Evolutionary conservation across 345 rosid genomes (phyloP).

Genomic region (Acer saccharum): DNA sequence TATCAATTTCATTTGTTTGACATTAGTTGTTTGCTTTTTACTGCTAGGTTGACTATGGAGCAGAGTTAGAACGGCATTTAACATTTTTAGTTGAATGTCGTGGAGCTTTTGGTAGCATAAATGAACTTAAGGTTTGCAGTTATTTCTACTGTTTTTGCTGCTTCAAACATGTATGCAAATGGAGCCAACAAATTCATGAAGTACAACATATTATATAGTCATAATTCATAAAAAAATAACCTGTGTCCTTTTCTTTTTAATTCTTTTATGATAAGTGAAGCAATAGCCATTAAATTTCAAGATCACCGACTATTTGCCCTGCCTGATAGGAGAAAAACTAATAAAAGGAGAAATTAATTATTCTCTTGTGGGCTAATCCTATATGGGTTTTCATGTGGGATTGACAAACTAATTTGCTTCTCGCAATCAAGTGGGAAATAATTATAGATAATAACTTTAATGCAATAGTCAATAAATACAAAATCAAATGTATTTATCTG

Average conservation of each 20-base stretch:
- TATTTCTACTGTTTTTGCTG: conserved; percentile 2
- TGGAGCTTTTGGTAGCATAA: conserved; percentile 63
- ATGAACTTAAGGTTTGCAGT: conserved; percentile 67
- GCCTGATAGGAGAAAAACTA: not conserved
- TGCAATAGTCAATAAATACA: conserved; percentile 3
- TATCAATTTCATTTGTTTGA: conserved; percentile 23
- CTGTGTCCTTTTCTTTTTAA: not conserved
- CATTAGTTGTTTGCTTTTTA: conserved; percentile 27
- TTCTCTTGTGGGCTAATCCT: not conserved
- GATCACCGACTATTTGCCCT: not conserved
- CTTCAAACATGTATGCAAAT: conserved; percentile 1
- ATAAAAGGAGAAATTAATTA: not conserved
- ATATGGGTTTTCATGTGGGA: not conserved
- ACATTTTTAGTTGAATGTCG: conserved; percentile 86
- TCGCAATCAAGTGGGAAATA: not conserved
- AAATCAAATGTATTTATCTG: not conserved
- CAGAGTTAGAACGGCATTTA: conserved; percentile 66
- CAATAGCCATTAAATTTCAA: not conserved
- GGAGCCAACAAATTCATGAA: not conserved
- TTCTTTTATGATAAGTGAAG: not conserved
- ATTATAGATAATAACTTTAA: not conserved
- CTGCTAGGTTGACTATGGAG: conserved; percentile 74
- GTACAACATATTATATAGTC: not conserved
- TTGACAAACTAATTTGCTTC: conserved; percentile 4
- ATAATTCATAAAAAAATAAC: not conserved